A percentile compares a stretch with the other conserved stretches of the same genome.
Evolutionary conservation across 2,329 filamentous ascomycete genomes (phyloP).

Genomic region (Helminthosporium solani): DNA sequence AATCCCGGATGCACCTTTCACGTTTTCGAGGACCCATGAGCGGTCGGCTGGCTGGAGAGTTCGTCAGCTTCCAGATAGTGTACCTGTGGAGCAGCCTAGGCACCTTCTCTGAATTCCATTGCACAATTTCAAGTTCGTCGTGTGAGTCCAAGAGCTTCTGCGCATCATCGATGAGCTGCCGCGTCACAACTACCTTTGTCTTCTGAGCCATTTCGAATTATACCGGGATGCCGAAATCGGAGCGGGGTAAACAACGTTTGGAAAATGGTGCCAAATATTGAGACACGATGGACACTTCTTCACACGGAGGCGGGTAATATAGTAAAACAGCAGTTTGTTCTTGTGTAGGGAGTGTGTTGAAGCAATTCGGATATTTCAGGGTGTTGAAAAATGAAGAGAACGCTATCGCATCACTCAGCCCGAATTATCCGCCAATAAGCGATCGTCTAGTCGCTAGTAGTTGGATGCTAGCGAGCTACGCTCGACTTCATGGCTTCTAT

Average conservation of each 20-base stretch:
- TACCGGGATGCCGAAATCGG: too few species aligned
- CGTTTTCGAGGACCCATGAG: slow-evolving; percentile 30
- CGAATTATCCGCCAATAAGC: slow-evolving; percentile 24
- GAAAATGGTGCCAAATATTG: background rate
- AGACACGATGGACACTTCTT: background rate
- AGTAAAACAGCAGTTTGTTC: background rate
- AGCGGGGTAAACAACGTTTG: too few species aligned
- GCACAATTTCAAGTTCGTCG: slow-evolving; percentile 25
- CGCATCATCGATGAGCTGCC: slow-evolving; percentile 24
- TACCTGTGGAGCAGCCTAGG: background rate
- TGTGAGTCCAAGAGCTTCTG: slow-evolving; percentile 23
- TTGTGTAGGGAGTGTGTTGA: background rate
- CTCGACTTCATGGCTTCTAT: too few species aligned
- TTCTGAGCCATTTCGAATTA: slow-evolving; percentile 21
- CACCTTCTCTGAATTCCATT: slow-evolving; percentile 33
- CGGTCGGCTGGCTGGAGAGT: slow-evolving; percentile 27
- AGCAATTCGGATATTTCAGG: background rate
- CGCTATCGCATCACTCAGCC: slow-evolving; percentile 10
- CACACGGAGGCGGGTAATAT: background rate
- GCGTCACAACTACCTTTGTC: slow-evolving; percentile 32
- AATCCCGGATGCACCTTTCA: slow-evolving; percentile 25
- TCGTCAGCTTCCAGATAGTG: background rate
- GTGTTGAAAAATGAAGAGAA: background rate
- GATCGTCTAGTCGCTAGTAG: background rate
- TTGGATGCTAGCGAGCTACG: too few species aligned